Conservation (phyloP, 2,329 filamentous ascomycete genomes). For the Stemphylium lycopersici region DNA sequence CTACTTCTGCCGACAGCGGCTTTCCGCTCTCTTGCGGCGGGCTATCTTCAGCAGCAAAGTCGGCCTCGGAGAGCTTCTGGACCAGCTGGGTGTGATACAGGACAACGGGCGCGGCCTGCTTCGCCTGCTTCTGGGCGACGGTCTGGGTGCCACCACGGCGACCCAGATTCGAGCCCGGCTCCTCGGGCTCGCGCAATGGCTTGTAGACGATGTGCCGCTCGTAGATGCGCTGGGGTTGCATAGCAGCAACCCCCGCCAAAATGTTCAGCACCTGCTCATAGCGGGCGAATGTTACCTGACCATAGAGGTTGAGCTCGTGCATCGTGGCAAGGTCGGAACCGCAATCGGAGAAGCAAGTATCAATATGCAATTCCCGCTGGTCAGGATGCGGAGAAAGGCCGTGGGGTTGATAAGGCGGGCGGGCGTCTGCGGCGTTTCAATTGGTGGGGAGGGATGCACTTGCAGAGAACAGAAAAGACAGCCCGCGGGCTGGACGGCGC, state of each 20-base stretch:
- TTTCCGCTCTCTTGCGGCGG: slow-evolving; percentile 11
- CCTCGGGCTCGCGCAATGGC: slow-evolving; percentile 56
- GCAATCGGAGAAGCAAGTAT: slow-evolving; percentile 22
- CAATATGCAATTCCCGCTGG: slow-evolving; percentile 36
- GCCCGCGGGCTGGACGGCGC: slow-evolving; percentile 18
- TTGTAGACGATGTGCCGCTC: slow-evolving; percentile 66
- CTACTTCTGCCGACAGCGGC: slow-evolving; percentile 29
- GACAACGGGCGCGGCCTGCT: slow-evolving; percentile 51
- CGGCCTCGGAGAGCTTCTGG: slow-evolving; percentile 47
- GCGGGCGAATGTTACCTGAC: slow-evolving; percentile 61
- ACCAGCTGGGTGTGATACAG: slow-evolving; percentile 63
- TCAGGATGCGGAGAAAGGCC: slow-evolving; percentile 27
- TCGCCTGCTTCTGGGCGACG: slow-evolving; percentile 37
- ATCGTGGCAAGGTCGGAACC: slow-evolving; percentile 48
- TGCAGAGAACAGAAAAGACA: slow-evolving; percentile 19
- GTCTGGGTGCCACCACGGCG: slow-evolving; percentile 47
- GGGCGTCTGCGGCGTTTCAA: slow-evolving; percentile 17
- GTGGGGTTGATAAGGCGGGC: slow-evolving; percentile 38
- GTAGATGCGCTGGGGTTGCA: slow-evolving; percentile 62
- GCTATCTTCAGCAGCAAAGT: slow-evolving; percentile 36
- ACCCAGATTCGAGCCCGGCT: slow-evolving; percentile 43
- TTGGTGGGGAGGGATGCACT: slow-evolving; percentile 29
- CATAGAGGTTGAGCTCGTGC: slow-evolving; percentile 69
- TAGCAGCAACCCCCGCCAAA: slow-evolving; percentile 65
- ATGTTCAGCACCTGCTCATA: slow-evolving; percentile 67